Evolutionary conservation across 2,329 filamentous ascomycete genomes (phyloP).

Genomic region (Didymella sp.): DNA sequence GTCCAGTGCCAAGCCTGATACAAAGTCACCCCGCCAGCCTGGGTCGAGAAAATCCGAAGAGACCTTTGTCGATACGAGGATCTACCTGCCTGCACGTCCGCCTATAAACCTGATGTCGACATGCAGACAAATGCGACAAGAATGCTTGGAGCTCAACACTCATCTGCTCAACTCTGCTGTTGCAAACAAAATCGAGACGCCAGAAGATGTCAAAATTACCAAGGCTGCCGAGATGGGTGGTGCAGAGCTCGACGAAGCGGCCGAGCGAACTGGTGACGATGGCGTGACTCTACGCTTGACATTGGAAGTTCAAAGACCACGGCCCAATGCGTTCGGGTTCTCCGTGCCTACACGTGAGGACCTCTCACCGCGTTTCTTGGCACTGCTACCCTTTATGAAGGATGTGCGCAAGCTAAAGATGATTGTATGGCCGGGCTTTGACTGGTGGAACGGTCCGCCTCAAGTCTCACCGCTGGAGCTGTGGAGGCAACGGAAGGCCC

Average conservation of each 20-base stretch:
- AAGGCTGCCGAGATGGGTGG: constrained; percentile 22
- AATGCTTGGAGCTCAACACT: constrained; percentile 30
- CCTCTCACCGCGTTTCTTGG: constrained; percentile 39
- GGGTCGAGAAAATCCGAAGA: constrained; percentile 7
- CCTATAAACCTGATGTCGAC: constrained; percentile 32
- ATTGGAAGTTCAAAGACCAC: constrained; percentile 29
- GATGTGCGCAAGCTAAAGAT: constrained; percentile 31
- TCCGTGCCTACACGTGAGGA: constrained; percentile 29
- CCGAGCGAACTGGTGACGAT: constrained; percentile 33
- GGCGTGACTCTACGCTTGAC: constrained; percentile 32
- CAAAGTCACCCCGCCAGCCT: constrained; percentile 17
- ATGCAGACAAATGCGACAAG: constrained; percentile 38
- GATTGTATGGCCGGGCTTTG: constrained; percentile 35
- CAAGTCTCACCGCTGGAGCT: constrained; percentile 6
- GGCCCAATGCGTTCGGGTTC: constrained; percentile 29
- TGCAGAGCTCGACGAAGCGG: constrained; percentile 25
- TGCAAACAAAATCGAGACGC: neutral
- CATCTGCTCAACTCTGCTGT: constrained; percentile 20
- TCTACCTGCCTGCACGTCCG: constrained; percentile 33
- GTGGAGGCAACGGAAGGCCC: constrained; percentile 15
- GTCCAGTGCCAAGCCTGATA: constrained; percentile 26
- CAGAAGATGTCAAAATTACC: constrained; percentile 13
- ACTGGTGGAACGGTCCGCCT: constrained; percentile 29
- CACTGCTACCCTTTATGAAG: constrained; percentile 30
- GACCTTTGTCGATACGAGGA: constrained; percentile 38